Base-by-base conservation (phyloP, 73 alveolate species). In the Paramecium pentaurelia region DNA sequence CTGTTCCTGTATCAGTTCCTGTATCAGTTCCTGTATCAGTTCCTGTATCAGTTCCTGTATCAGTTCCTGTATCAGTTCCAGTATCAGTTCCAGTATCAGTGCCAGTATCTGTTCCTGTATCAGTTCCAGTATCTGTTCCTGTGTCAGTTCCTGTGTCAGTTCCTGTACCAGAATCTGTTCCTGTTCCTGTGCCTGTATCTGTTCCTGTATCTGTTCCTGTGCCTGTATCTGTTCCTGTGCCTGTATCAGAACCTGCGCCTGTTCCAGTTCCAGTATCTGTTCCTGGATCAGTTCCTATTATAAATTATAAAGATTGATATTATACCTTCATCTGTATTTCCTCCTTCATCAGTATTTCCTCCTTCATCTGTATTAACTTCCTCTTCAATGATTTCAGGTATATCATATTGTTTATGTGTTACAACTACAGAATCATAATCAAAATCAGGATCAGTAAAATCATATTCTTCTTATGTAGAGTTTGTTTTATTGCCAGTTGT, bases 371-470 rank as follows among this genome's bases (percentile, higher is more conserved):
- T 12, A 30, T 60, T 60, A 8, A 4, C 34, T 8, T 18, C 10
- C 14, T 36, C 85, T 27, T 34, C 18, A 20, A 36, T 16, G 12
- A 75, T 75, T 2, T 22, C 47, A 36, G 34, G 64, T 36, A 75
- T 42, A 6, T 36, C 60, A 34, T 75, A 75, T 75, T 7, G 25
- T 64, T 64, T 60, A 37, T 71, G 51, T 71, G 86, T 71, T 20
- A 71, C 60, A 14, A 7, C 22, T 3, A 71, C 86, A 12, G 86
- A 71, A 71, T 71, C 86, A 27, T 34, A 71, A 12, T 71, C 42
- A 37, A 71, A 71, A 37, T 71, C 58, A 9, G 86, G 86, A 71
- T 71, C 86, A 12, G 86, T 34, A 34, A 37, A 34, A 71, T 71
- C 86, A 34, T 30, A 60, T 60, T 25, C 40, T 1, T 10, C 32